These are phyloP conservation scores for Pyrus pyrifolia DNA, from an alignment of 306 rosid species.

Conservation along the genomic window DNA sequence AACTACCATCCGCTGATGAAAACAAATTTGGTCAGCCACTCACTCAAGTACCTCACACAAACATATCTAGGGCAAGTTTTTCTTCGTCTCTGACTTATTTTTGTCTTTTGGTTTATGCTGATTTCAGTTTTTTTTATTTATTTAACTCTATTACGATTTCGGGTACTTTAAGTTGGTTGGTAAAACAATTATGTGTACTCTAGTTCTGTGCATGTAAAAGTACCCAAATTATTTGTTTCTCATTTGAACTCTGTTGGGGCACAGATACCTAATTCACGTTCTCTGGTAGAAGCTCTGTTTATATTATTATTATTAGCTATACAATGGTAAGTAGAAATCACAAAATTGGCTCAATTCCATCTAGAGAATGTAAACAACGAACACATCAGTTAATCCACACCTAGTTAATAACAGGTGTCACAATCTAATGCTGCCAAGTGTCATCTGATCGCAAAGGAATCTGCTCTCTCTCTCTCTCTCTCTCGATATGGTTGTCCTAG, in stretches of 20 bases:
- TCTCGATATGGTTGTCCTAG: neutral
- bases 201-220: neutral
- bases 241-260: too few relatives aligned
- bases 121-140: neutral
- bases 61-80: constrained; percentile 78
- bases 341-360: neutral
- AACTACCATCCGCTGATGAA: constrained; percentile 68
- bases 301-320: neutral
- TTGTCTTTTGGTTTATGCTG: neutral
- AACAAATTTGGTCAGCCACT: constrained; percentile 74
- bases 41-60: constrained; percentile 75
- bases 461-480: neutral
- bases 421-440: too few relatives aligned
- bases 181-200: neutral
- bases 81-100: neutral
- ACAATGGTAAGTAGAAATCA: neutral
- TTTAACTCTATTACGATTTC: neutral
- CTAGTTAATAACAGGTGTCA: too few relatives aligned
- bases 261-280: too few relatives aligned
- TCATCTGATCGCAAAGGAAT: too few relatives aligned
- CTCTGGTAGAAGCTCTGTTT: neutral
- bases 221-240: neutral
- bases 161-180: too few relatives aligned
- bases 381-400: too few relatives aligned
- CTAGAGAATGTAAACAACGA: neutral